Conservation (phyloP, 129 eudicot genomes). For the Oenanthe sinensis region DNA sequence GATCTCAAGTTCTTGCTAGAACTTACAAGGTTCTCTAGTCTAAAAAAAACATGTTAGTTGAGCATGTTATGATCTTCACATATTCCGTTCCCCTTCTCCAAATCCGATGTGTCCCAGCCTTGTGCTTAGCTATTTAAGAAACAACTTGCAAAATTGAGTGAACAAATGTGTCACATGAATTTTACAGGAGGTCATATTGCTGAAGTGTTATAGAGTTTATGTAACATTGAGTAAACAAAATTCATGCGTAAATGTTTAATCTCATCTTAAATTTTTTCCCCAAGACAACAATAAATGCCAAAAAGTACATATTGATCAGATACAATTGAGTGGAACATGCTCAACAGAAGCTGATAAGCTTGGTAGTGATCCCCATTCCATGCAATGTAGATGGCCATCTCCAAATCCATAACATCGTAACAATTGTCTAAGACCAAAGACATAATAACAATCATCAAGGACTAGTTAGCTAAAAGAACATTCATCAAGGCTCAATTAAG, state of each 20-base stretch:
- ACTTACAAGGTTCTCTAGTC: neutral
- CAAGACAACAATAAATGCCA: neutral
- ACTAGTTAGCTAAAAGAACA: too few relatives aligned
- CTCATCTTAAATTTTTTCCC: neutral
- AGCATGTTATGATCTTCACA: neutral
- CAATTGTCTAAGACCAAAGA: neutral
- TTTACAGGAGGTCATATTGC: neutral
- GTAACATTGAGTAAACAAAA: neutral
- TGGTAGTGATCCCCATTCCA: neutral
- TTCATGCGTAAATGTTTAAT: neutral
- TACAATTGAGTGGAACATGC: neutral
- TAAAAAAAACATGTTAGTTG: neutral
- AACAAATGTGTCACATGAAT: neutral
- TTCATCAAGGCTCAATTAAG: constrained; percentile 12
- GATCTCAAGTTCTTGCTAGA: neutral
- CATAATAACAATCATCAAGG: neutral
- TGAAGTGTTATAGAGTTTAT: neutral
- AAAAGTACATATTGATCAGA: neutral
- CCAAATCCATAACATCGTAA: neutral
- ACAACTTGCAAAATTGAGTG: neutral
- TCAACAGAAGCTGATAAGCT: neutral
- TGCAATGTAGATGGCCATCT: neutral
- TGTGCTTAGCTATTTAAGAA: neutral
- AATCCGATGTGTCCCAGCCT: neutral
- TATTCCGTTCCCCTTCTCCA: neutral